Percentiles rank a stretch among this genome's conserved stretches.
Evolutionary conservation across 2,329 filamentous ascomycete genomes (phyloP).

Genomic region (Colletotrichum cordylinicola): DNA sequence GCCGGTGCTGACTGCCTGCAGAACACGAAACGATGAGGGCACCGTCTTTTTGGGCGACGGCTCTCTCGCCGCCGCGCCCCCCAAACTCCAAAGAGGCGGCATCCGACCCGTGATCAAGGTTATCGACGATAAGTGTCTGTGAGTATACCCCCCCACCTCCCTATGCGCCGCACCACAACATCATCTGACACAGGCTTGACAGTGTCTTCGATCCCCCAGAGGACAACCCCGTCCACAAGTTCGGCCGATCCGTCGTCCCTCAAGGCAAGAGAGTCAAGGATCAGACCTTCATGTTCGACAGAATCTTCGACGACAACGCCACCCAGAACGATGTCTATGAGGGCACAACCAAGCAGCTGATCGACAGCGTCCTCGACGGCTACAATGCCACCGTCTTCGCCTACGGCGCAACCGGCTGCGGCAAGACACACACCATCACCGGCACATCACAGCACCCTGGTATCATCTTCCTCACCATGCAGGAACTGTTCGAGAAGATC

Average conservation of each 20-base stretch:
- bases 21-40: conserved; percentile 73
- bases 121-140: conserved; percentile 95
- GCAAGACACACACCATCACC: conserved; percentile 97
- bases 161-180: not conserved
- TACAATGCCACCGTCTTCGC: conserved; percentile 99
- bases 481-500: conserved; percentile 97
- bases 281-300: conserved; percentile 95
- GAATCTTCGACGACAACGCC: conserved; percentile 95
- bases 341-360: conserved; percentile 83
- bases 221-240: conserved; percentile 88
- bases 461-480: conserved; percentile 99
- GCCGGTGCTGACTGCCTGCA: not conserved
- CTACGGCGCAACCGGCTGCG: conserved; percentile 96
- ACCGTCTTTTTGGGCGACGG: conserved; percentile 96
- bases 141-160: conserved; percentile 42
- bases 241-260: conserved; percentile 80
- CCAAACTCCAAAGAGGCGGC: conserved; percentile 85
- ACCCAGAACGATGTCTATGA: conserved; percentile 95
- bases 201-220: conserved; percentile 98
- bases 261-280: conserved; percentile 94
- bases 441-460: conserved; percentile 92
- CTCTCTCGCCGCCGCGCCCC: conserved; percentile 86
- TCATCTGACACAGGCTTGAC: conserved; percentile 25
- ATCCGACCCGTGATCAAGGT: conserved; percentile 94
- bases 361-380: conserved; percentile 94